Conservation (phyloP, 2,329 filamentous ascomycete species). For the Didymella keratinophila region DNA sequence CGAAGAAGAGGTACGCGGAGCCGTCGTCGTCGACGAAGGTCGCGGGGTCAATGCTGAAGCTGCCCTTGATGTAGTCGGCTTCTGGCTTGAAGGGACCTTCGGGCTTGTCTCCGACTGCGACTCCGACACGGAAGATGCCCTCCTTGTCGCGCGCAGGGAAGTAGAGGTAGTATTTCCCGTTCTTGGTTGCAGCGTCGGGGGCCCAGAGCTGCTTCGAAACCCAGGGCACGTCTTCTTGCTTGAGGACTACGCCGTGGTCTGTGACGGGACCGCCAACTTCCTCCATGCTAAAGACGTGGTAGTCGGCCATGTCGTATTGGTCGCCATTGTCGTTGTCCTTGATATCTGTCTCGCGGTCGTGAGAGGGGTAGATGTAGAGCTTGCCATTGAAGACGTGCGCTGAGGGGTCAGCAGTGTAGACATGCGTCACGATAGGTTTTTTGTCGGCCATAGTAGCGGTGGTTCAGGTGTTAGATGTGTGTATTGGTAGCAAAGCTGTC, state of each 20-base stretch:
- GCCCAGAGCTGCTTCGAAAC: constrained; percentile 82
- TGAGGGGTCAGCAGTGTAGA: constrained; percentile 82
- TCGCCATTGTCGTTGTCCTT: constrained; percentile 83
- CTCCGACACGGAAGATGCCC: constrained; percentile 76
- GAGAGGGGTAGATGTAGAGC: constrained; percentile 82
- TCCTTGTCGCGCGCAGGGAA: constrained; percentile 77
- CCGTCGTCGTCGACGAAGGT: constrained; percentile 75
- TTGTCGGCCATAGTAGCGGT: constrained; percentile 47
- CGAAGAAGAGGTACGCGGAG: constrained; percentile 75
- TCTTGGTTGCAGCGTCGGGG: constrained; percentile 73
- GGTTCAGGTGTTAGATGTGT: constrained; percentile 2
- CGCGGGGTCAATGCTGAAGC: constrained; percentile 80
- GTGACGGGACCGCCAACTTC: constrained; percentile 66
- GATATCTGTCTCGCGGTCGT: constrained; percentile 79
- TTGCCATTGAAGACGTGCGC: constrained; percentile 80
- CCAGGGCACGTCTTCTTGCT: constrained; percentile 74
- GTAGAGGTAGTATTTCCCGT: constrained; percentile 78
- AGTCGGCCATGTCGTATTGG: constrained; percentile 85
- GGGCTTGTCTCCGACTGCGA: constrained; percentile 69
- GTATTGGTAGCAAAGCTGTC: constrained; percentile 4
- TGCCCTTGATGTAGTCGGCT: constrained; percentile 69
- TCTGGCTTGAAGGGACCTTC: constrained; percentile 75
- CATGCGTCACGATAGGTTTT: constrained; percentile 72
- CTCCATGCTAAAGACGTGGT: constrained; percentile 76
- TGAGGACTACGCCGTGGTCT: constrained; percentile 76